These are phyloP conservation scores for Wickerhamomyces mucosus DNA, from an alignment of 805 yeast species.

Conservation along the genomic window DNA sequence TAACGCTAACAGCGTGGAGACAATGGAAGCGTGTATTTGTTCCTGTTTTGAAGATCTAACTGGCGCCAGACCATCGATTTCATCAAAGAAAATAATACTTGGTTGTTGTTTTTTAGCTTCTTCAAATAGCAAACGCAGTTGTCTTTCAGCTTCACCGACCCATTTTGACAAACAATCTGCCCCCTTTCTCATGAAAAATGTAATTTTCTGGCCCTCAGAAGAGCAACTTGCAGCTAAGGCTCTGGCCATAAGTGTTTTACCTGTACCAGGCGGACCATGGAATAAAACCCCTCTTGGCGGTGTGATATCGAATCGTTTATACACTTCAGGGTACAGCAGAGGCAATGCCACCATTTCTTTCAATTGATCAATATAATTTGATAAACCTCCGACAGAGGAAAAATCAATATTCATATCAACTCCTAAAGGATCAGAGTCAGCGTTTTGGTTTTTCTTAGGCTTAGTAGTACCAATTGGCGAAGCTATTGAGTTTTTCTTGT, in stretches of 20 bases:
- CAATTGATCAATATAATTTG: constrained; percentile 79
- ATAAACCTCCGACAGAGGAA: constrained; percentile 84
- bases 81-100: constrained; percentile 92
- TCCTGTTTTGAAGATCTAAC: constrained; percentile 96
- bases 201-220: constrained; percentile 72
- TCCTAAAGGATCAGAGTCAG: constrained; percentile 92
- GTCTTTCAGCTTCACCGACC: constrained; percentile 99
- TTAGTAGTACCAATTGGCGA: constrained; percentile 20
- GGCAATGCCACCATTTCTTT: constrained; percentile 97
- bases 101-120: constrained; percentile 97
- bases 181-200: constrained; percentile 97
- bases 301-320: constrained; percentile 79
- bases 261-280: constrained; percentile 99
- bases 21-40: constrained; percentile 96
- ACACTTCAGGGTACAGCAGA: constrained; percentile 84
- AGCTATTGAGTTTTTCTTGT: constrained; percentile 25
- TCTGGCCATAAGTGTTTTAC: constrained; percentile 95
- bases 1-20: constrained; percentile 84
- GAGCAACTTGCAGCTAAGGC: constrained; percentile 95
- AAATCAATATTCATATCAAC: constrained; percentile 80
- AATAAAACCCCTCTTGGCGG: constrained; percentile 97
- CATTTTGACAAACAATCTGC: constrained; percentile 95
- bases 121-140: constrained; percentile 80
- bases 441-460: constrained; percentile 43
- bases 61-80: constrained; percentile 97